Percentiles rank a stretch among this genome's conserved stretches.
Evolutionary conservation across 305 asterid species (phyloP).

Genomic region (Salvia sclarea): DNA sequence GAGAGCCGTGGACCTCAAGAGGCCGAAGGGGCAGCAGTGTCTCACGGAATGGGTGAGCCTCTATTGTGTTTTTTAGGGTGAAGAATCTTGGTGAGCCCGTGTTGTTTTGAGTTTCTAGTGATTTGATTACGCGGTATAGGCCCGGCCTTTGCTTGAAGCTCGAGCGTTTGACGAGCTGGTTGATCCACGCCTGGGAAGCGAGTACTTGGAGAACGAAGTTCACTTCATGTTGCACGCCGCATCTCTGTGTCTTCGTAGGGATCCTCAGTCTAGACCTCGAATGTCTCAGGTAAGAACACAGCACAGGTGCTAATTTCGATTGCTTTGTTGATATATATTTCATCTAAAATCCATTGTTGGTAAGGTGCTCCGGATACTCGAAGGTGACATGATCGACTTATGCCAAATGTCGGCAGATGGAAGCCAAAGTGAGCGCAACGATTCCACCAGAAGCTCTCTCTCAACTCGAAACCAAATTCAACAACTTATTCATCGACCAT

Average conservation of each 20-base stretch:
- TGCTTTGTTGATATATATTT: too few relatives aligned
- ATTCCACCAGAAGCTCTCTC: too few relatives aligned
- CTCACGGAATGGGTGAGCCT: slow-evolving; percentile 90
- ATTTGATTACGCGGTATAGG: slow-evolving; percentile 47
- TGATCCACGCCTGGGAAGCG: slow-evolving; percentile 65
- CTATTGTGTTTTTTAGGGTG: too few relatives aligned
- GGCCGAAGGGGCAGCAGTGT: slow-evolving; percentile 97
- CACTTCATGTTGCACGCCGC: slow-evolving; percentile 89
- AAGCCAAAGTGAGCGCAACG: slow-evolving; percentile 58
- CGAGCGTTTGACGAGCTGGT: slow-evolving; percentile 62
- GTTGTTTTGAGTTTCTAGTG: background rate
- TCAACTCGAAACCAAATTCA: slow-evolving; percentile 36
- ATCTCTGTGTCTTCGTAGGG: slow-evolving; percentile 71
- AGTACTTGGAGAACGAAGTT: slow-evolving; percentile 61
- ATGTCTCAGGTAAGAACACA: slow-evolving; percentile 91
- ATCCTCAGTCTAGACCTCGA: slow-evolving; percentile 83
- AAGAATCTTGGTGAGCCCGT: background rate
- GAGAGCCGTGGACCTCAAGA: slow-evolving; percentile 81
- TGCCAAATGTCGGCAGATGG: slow-evolving; percentile 44
- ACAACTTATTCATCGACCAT: background rate
- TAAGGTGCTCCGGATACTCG: slow-evolving; percentile 90
- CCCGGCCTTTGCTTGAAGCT: slow-evolving; percentile 87
- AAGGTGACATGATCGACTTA: slow-evolving; percentile 70
- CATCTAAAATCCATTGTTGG: too few relatives aligned
- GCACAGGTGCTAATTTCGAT: too few relatives aligned